A percentile compares a stretch with the other conserved stretches of the same genome.
These are phyloP conservation scores for Fonsecaea multimorphosa DNA, from an alignment of 2,329 filamentous ascomycete species.

Conservation along the genomic window DNA sequence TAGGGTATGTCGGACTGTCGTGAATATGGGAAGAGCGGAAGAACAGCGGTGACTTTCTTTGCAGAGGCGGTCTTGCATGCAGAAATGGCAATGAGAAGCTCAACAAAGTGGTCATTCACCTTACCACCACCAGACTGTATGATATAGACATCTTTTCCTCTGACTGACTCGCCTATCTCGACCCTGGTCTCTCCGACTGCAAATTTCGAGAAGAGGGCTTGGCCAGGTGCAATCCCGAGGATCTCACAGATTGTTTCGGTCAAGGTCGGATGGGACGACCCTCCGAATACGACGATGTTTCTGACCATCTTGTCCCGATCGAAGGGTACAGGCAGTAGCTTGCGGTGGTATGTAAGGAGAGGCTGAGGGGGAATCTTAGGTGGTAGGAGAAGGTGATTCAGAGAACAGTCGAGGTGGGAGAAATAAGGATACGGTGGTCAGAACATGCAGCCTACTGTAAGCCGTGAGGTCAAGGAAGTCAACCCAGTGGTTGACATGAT, in stretches of 20 bases:
- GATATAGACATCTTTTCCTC: constrained; percentile 98
- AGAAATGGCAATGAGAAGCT: constrained; percentile 97
- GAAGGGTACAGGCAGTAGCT: background rate
- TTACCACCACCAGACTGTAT: constrained; percentile 91
- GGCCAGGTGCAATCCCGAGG: constrained; percentile 82
- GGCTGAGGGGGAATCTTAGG: background rate
- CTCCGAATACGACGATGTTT: constrained; percentile 92
- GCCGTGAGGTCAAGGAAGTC: constrained; percentile 10
- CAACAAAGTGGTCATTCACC: constrained; percentile 95
- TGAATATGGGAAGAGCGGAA: constrained; percentile 96
- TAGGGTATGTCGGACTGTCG: constrained; percentile 96
- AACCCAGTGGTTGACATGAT: constrained; percentile 27
- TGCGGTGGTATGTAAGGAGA: background rate
- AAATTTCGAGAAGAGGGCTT: constrained; percentile 88
- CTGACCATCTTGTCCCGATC: constrained; percentile 71
- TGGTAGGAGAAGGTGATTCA: background rate
- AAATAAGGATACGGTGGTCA: background rate
- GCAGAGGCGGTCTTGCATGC: constrained; percentile 95
- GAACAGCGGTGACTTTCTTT: constrained; percentile 87
- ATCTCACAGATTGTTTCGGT: constrained; percentile 86
- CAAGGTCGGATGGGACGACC: constrained; percentile 88
- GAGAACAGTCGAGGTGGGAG: background rate
- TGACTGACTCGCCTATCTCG: constrained; percentile 94
- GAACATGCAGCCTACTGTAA: constrained; percentile 9
- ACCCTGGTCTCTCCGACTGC: constrained; percentile 93